Evolutionary conservation across 345 rosid genomes (phyloP), one percentile per base, ranked within the genome.

Genomic region (Raphanus raphanistrum): DNA sequence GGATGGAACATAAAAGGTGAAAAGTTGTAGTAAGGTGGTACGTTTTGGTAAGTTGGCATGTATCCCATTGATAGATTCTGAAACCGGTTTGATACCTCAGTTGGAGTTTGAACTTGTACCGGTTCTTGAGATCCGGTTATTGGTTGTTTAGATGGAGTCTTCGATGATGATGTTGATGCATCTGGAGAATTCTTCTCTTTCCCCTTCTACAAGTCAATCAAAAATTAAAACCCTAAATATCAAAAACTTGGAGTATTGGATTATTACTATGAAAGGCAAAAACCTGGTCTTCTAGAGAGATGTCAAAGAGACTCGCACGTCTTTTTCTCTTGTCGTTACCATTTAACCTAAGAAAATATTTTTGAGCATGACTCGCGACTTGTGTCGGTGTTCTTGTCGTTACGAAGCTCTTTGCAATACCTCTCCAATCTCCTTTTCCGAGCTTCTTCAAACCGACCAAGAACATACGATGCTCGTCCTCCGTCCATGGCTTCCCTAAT

Each of bases 311-410:
- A 52, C 59, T 52, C 7, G 59, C 10, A 16, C 59, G 59, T 52
- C 59, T 52, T 52, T 52, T 52, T 52, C 59, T 52, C 59, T 52
- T 52, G 59, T 52, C 26, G 59, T 16, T 52, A 52, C 7, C 25
- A 52, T 52, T 52, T 52, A 52, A 52, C 59, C 59, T 52, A 52
- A 52, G 59, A 52, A 52, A 52, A 52, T 52, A 52, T 52, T 52
- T 52, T 3, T 52, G 59, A 52, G 59, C 59, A 52, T 52, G 59
- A 16, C 59, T 52, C 8, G 59, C 59, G 6, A 52, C 59, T 52
- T 52, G 59, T 52, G 59, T 52, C 10, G 59, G 59, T 52, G 59
- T 52, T 52, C 59, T 52, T 52, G 59, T 52, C 59, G 59, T 16
- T 8, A 52, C 59, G 59, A 6, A 52, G 10, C 10, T 6, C 26